These are phyloP conservation scores for Agaricus bisporus DNA, from an alignment of 768 basidiomycete species.

Conservation along the genomic window DNA sequence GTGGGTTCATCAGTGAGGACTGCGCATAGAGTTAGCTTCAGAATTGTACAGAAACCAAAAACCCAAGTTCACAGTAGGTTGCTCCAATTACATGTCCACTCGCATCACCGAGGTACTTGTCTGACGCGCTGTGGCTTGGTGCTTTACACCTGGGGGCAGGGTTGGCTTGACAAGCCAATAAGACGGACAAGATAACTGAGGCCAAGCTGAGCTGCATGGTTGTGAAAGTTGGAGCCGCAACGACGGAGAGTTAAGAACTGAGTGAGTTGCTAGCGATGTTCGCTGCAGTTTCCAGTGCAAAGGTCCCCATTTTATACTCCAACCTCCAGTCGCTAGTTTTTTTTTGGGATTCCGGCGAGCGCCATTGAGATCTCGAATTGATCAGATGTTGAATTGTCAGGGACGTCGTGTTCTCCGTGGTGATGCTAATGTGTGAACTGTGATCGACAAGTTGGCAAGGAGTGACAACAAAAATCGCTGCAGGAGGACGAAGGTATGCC, in stretches of 20 bases:
- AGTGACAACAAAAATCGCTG: no score
- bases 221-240: background rate
- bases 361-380: background rate
- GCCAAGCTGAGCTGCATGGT: background rate
- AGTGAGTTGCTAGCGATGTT: background rate
- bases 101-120: background rate
- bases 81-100: constrained; percentile 19
- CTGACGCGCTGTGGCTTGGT: no score
- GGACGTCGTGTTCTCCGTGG: no score
- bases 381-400: no score
- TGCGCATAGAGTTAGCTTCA: constrained; percentile 13
- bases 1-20: constrained; percentile 45
- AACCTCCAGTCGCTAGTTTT: no score
- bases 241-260: background rate
- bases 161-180: background rate
- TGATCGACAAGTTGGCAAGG: no score
- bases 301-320: no score
- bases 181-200: background rate
- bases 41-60: background rate
- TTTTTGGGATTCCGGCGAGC: background rate
- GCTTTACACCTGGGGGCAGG: background rate
- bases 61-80: constrained; percentile 18
- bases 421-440: no score
- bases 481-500: no score
- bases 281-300: background rate